Conservation (phyloP, 2,329 filamentous ascomycete genomes). For the Exophiala spinifera region DNA sequence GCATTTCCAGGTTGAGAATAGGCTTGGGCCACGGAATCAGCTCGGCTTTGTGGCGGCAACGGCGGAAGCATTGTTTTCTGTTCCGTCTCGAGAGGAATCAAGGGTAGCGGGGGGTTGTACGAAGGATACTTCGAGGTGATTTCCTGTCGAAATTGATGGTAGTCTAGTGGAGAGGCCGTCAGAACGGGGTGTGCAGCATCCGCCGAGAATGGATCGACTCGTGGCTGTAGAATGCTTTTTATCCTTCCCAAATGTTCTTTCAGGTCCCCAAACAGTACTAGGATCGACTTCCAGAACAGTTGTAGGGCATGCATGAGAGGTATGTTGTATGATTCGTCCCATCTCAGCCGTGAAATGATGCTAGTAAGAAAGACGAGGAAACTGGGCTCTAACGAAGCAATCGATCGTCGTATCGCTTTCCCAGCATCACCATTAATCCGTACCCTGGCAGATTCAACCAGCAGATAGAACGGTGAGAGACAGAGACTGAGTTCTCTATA, state of each 20-base stretch:
- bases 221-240: slow-evolving; percentile 63
- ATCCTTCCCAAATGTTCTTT: slow-evolving; percentile 64
- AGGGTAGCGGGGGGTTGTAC: slow-evolving; percentile 81
- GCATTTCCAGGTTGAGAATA: slow-evolving; percentile 35
- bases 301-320: slow-evolving; percentile 70
- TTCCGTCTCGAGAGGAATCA: slow-evolving; percentile 82
- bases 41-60: slow-evolving; percentile 68
- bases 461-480: slow-evolving; percentile 28
- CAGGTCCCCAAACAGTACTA: slow-evolving; percentile 80
- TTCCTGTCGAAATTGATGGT: slow-evolving; percentile 93
- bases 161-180: slow-evolving; percentile 90
- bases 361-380: slow-evolving; percentile 26
- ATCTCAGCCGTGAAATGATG: slow-evolving; percentile 51
- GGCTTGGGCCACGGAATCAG: slow-evolving; percentile 49
- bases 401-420: slow-evolving; percentile 14
- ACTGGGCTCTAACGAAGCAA: slow-evolving; percentile 24
- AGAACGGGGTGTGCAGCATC: slow-evolving; percentile 63
- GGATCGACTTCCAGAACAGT: slow-evolving; percentile 85
- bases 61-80: slow-evolving; percentile 88
- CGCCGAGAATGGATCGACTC: slow-evolving; percentile 59
- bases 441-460: slow-evolving; percentile 26
- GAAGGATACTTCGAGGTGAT: slow-evolving; percentile 97
- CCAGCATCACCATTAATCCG: slow-evolving; percentile 14
- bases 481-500: slow-evolving; percentile 28
- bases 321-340: slow-evolving; percentile 58